Base-by-base conservation (phyloP, 148 eudicot species). In the Suaeda aralocaspica region DNA sequence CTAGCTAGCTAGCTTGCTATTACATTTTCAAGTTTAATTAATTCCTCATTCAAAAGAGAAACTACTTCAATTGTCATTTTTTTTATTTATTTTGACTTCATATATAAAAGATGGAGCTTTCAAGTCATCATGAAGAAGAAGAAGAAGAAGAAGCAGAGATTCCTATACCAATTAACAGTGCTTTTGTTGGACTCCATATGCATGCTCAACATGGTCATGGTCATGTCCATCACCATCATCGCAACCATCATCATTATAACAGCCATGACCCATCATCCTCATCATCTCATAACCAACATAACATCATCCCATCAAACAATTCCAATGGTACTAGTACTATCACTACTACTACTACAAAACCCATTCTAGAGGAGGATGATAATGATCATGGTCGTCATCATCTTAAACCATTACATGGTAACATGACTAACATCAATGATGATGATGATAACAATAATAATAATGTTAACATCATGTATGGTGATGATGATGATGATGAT, bases 101-200 rank as follows among this genome's bases (percentile, higher is more conserved):
- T 19, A 25, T 36, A 29, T 9, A 34, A 12, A 46, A 55, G 66
- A 63, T 76, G 79, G 71, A 76, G 36, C 52, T 70, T 56, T 42
- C 74, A 70, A 34, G 5, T 3, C 4, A 59, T 36, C 66, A 72
- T 34, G 62, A 70, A 59, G 72, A 77, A 21, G 63, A 67, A 71
- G 76, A 71, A 28, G n/a, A n/a, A n/a, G 62, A 70, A 59, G 72
- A 77, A 21, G 72, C 42, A 14, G 80, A 77, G 50, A 77, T 72
- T 62, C 80, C 80, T 21, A 72, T 72, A 68, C 80, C 80, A 60
- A 59, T 77, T n/a, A 66, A 52, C 30, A 77, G 72, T 72, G 68
- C 66, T 34, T 72, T 58, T 67, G 57, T 68, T 39, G 80, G 76
- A 25, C 31, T 56, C 9, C 45, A 59, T 49, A 49, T 49, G 41